Evolutionary conservation across 768 basidiomycete species (phyloP), one percentile per base, ranked within the genome.

Genomic region (Crucibulum laeve): DNA sequence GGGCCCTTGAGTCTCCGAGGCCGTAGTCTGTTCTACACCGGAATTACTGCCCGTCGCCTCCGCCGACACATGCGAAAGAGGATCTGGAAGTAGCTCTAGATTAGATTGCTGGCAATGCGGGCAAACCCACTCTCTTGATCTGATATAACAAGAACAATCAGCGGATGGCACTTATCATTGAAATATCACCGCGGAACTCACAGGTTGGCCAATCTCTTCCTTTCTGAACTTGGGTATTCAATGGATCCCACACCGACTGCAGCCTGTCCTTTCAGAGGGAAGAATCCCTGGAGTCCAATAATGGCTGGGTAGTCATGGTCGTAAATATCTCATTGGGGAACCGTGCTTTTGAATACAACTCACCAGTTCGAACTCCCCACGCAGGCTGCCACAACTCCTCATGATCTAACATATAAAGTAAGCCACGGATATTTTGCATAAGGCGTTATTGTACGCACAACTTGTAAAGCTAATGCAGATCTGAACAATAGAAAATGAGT

Each of bases 351-450:
- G 53, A 40, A 30, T 43, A 10, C 34, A 4, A 38, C 74, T 48
- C 46, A 87, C 88, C 93, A 44, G 94, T 98, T 49, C 95, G 79
- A 15, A 98, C 89, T 43, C 95, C 95, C 95, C 95, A 98, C 19
- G 92, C 91, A 26, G 95, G 95, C 63, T 97, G 93, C 95, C 95
- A 98, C 24, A 90, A 73, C 53, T 97, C 95, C 63, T 93, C 91
- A 52, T 97, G 93, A 70, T 95, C 87, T 91, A 54, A 32, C 46
- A 48, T 46, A 50, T 53, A 47, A 44, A n/a, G 44, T 13, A 47
- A 41, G n/a, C 18, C 38, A 38, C 32, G 7, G 23, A n/a, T 38
- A 38, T 3, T 23, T 24, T 25, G 30, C 30, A 21, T 30, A 21
- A 21, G 38, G 39, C 21, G 14, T 17, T n/a, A 33, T 35, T 18